Conservation (phyloP, 2,329 filamentous ascomycete species). For the Colletotrichum sansevieriae region DNA sequence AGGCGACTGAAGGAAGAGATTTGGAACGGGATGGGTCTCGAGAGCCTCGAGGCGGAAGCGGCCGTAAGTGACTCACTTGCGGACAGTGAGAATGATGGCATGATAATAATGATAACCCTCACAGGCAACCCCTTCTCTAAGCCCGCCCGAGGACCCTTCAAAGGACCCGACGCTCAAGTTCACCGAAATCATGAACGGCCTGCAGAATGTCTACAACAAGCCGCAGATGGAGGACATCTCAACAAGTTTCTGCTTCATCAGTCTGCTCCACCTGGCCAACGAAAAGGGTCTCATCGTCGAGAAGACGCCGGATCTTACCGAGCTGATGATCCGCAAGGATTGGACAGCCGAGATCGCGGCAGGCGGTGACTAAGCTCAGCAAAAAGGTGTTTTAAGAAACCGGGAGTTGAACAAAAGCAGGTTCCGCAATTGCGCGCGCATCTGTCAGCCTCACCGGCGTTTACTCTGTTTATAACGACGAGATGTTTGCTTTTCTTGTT, state of each 20-base stretch:
- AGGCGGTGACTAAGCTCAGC: constrained; percentile 50
- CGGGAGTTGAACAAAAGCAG: background rate
- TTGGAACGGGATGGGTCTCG: constrained; percentile 75
- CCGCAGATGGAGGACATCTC: constrained; percentile 93
- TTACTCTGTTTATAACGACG: constrained; percentile 27
- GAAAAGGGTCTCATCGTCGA: constrained; percentile 89
- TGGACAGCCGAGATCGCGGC: constrained; percentile 69
- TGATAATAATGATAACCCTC: background rate
- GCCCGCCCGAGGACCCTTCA: constrained; percentile 47
- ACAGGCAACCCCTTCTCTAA: constrained; percentile 44
- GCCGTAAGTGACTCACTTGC: constrained; percentile 54
- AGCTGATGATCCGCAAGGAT: constrained; percentile 73
- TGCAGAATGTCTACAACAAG: constrained; percentile 88
- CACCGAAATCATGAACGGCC: constrained; percentile 89
- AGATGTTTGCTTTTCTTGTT: constrained; percentile 9
- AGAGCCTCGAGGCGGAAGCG: constrained; percentile 52
- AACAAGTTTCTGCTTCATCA: constrained; percentile 94
- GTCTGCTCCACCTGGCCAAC: constrained; percentile 89
- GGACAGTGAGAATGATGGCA: background rate
- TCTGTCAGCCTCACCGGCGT: background rate
- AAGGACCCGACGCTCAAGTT: constrained; percentile 78
- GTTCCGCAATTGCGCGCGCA: background rate
- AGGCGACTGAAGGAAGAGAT: constrained; percentile 77
- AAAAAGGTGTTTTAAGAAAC: background rate
- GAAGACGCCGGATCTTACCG: constrained; percentile 68